phyloP scores from a whole-genome alignment of 2,329 filamentous ascomycete species.

The Chaetomium olivaceum region DNA sequence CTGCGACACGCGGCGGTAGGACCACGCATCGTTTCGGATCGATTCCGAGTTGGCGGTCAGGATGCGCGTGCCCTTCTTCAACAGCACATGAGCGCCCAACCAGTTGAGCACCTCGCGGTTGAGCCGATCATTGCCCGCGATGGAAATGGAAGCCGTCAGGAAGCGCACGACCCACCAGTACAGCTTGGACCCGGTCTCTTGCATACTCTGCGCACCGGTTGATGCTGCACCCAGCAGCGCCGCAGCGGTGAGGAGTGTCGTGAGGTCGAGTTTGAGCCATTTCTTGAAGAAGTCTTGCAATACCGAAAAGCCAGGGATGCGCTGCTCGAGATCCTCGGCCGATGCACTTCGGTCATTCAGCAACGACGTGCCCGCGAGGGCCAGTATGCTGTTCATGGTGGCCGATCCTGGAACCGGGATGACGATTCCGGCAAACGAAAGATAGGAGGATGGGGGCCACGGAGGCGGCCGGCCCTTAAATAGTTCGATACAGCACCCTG shows the following conservation, averaged over 20 bases:
- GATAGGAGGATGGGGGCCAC: background rate
- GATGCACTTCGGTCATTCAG: slow-evolving; percentile 12
- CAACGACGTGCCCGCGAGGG: slow-evolving; percentile 30
- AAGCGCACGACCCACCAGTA: slow-evolving; percentile 43
- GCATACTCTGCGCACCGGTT: slow-evolving; percentile 36
- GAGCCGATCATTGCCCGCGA: slow-evolving; percentile 41
- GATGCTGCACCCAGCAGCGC: slow-evolving; percentile 41
- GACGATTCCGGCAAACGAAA: background rate
- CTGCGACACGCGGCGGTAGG: slow-evolving; percentile 32
- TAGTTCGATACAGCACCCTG: background rate
- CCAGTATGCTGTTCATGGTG: slow-evolving; percentile 29
- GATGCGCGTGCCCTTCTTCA: slow-evolving; percentile 36
- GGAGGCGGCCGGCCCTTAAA: background rate
- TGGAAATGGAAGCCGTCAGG: slow-evolving; percentile 42
- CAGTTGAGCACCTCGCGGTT: slow-evolving; percentile 44
- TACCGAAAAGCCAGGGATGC: slow-evolving; percentile 36
- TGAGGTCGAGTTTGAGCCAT: slow-evolving; percentile 41
- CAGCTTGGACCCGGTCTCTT: slow-evolving; percentile 35
- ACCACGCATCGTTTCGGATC: slow-evolving; percentile 38
- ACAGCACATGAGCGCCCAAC: slow-evolving; percentile 41
- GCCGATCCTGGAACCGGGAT: no score
- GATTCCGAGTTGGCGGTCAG: slow-evolving; percentile 40
- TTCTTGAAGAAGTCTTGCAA: slow-evolving; percentile 39
- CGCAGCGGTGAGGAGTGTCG: slow-evolving; percentile 37
- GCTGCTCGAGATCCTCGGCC: slow-evolving; percentile 31